Conservation (phyloP, 2,329 filamentous ascomycete genomes). For the Botrytis squamosa region DNA sequence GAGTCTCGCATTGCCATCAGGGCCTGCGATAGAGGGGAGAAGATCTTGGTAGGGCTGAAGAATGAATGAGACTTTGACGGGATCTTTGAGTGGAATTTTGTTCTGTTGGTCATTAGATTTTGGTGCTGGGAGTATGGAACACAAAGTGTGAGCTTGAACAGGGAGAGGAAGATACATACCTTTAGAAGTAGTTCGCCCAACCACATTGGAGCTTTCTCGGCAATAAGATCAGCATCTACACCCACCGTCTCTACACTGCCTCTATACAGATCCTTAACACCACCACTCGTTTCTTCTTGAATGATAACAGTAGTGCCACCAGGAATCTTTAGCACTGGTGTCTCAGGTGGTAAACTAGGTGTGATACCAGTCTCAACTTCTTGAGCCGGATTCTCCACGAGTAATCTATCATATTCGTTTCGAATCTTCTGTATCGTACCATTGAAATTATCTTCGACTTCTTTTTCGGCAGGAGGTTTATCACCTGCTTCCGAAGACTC, state of each 20-base stretch:
- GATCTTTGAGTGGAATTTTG: conserved; percentile 79
- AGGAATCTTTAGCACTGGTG: conserved; percentile 72
- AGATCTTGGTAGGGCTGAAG: conserved; percentile 76
- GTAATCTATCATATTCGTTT: conserved; percentile 68
- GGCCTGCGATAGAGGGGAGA: conserved; percentile 70
- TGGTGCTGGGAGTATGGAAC: background rate
- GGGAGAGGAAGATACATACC: conserved; percentile 44
- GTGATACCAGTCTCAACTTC: conserved; percentile 61
- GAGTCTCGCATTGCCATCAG: conserved; percentile 80
- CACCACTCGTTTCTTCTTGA: conserved; percentile 66
- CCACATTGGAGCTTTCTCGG: conserved; percentile 88
- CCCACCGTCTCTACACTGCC: conserved; percentile 80
- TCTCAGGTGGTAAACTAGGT: conserved; percentile 70
- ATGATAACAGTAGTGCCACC: conserved; percentile 65
- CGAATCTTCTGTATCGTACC: conserved; percentile 72
- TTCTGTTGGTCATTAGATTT: conserved; percentile 54
- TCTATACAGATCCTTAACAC: conserved; percentile 82
- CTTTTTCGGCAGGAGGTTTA: conserved; percentile 67
- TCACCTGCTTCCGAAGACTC: conserved; percentile 55
- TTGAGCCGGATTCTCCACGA: conserved; percentile 54
- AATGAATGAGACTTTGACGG: conserved; percentile 92
- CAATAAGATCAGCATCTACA: conserved; percentile 75
- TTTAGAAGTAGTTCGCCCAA: conserved; percentile 80
- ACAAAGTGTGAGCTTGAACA: background rate
- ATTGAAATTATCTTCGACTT: conserved; percentile 72